These are phyloP conservation scores for Cladosporium sp. DNA, from an alignment of 2,329 filamentous ascomycete species.

Conservation along the genomic window DNA sequence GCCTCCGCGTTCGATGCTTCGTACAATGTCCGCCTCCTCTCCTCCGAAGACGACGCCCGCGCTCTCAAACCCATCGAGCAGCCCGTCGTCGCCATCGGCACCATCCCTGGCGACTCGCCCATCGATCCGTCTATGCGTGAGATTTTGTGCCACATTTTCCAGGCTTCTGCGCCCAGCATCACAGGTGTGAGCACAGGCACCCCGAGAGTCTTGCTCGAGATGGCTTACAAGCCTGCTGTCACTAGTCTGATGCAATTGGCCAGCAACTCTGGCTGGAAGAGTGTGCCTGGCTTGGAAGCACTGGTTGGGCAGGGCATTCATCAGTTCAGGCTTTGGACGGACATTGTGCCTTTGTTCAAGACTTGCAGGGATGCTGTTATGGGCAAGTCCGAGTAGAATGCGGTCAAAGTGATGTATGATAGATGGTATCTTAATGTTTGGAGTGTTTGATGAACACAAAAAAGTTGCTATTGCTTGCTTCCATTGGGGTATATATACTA, in stretches of 20 bases:
- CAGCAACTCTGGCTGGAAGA: constrained; percentile 70
- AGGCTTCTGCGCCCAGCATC: constrained; percentile 36
- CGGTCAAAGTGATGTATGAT: background rate
- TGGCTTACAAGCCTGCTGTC: constrained; percentile 88
- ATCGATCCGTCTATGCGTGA: constrained; percentile 69
- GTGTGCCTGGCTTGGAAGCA: constrained; percentile 83
- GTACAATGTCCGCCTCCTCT: constrained; percentile 67
- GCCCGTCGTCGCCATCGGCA: constrained; percentile 75
- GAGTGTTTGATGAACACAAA: no score
- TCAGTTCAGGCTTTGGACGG: constrained; percentile 77
- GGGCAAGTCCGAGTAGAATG: constrained; percentile 21
- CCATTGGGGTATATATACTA: background rate
- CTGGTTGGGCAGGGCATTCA: constrained; percentile 79
- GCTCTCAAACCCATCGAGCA: constrained; percentile 45
- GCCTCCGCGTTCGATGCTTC: constrained; percentile 66
- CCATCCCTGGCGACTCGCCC: constrained; percentile 82
- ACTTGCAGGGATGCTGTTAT: constrained; percentile 56
- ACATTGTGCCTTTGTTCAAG: constrained; percentile 67
- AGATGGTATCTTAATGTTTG: no score
- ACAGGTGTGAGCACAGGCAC: constrained; percentile 36
- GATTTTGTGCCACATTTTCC: constrained; percentile 56
- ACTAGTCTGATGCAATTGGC: constrained; percentile 85
- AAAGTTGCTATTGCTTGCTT: background rate
- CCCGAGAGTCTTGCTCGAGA: constrained; percentile 67
- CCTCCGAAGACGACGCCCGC: constrained; percentile 47